Conservation (phyloP, 2,329 filamentous ascomycete species). For the Sporothrix protearum region DNA sequence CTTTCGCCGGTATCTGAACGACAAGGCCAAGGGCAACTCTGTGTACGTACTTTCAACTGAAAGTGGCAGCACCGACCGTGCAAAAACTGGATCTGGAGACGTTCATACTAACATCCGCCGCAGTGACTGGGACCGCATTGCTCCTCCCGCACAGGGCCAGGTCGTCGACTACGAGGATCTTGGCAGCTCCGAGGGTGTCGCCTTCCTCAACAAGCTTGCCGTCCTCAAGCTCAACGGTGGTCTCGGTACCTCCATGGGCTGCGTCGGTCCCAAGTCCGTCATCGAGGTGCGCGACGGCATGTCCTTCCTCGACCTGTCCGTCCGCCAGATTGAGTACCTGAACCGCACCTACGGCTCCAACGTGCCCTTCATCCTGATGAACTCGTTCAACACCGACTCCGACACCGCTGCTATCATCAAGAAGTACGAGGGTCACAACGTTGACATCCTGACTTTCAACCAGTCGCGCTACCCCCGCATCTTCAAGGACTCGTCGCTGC, state of each 20-base stretch:
- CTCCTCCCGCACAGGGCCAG: conserved; percentile 86
- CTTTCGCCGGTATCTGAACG: conserved; percentile 96
- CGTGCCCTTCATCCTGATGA: conserved; percentile 98
- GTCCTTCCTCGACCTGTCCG: conserved; percentile 98
- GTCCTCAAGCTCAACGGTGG: conserved; percentile 99
- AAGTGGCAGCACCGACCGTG: neutral
- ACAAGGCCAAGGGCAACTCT: conserved; percentile 96
- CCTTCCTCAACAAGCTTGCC: conserved; percentile 94
- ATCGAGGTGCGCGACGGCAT: conserved; percentile 99
- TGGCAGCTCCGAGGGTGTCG: conserved; percentile 81
- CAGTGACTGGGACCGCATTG: conserved; percentile 95
- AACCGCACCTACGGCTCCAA: conserved; percentile 98
- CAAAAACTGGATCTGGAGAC: neutral
- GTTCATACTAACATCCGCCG: conserved; percentile 28
- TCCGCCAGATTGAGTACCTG: conserved; percentile 97
- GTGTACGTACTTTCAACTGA: conserved; percentile 52
- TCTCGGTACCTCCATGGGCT: conserved; percentile 99
- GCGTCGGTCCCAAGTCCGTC: conserved; percentile 97
- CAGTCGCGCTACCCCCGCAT: conserved; percentile 98
- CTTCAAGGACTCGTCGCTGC: conserved; percentile 95
- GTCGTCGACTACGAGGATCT: conserved; percentile 93
- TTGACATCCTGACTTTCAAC: conserved; percentile 99
- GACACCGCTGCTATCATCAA: conserved; percentile 99
- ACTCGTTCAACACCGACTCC: conserved; percentile 99
- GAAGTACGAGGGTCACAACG: conserved; percentile 99